These are phyloP conservation scores for Linum lewisii DNA, from an alignment of 345 rosid species.

Conservation along the genomic window DNA sequence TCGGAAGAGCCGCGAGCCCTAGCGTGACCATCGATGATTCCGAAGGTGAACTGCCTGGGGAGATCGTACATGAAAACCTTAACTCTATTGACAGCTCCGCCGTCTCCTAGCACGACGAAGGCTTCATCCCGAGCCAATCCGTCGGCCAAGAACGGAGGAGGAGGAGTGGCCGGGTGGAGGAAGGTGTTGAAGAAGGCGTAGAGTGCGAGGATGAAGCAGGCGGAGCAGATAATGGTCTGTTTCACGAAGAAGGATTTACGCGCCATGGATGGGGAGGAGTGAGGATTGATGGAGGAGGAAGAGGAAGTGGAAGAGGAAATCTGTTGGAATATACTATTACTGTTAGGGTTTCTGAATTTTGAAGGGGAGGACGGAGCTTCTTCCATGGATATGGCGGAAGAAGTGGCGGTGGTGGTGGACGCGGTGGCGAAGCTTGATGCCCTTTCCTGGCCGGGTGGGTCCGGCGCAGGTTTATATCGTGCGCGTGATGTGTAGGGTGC, in stretches of 20 bases:
- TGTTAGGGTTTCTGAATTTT: slow-evolving; percentile 14
- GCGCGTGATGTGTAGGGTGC: background rate
- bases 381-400: background rate
- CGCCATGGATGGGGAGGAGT: slow-evolving; percentile 28
- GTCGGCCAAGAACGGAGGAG: slow-evolving; percentile 13
- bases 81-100: slow-evolving; percentile 13
- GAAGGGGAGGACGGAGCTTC: background rate
- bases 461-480: background rate
- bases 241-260: slow-evolving; percentile 76
- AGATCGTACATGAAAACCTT: slow-evolving; percentile 76
- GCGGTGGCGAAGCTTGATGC: background rate
- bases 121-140: slow-evolving; percentile 19
- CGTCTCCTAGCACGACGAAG: background rate
- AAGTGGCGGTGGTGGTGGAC: background rate
- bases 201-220: slow-evolving; percentile 46
- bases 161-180: slow-evolving; percentile 31
- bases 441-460: slow-evolving; percentile 11
- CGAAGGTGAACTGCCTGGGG: slow-evolving; percentile 67
- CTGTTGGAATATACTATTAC: background rate
- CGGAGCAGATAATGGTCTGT: slow-evolving; percentile 33
- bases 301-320: background rate
- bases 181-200: slow-evolving; percentile 58
- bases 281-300: background rate
- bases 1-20: slow-evolving; percentile 63
- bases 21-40: slow-evolving; percentile 64